Conservation (phyloP, 495 filamentous ascomycete species). For the Talaromyces borbonicus region DNA sequence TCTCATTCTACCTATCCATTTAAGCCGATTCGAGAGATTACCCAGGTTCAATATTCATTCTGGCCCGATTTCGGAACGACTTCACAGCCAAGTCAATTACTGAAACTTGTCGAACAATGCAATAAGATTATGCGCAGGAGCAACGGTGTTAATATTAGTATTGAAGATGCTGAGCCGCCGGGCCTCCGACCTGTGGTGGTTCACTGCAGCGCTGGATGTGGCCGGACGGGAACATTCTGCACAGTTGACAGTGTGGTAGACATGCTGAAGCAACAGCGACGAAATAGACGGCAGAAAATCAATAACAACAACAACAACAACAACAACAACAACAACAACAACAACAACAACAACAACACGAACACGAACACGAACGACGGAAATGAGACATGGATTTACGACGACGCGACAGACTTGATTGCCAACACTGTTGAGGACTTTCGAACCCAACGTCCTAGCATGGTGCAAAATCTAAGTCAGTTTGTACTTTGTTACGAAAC, state of each 20-base stretch:
- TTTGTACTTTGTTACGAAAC: constrained; percentile 97
- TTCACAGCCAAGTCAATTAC: constrained; percentile 74
- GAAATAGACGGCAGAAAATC: constrained; percentile 27
- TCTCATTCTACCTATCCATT: constrained; percentile 71
- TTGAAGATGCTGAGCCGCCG: constrained; percentile 44
- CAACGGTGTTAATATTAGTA: constrained; percentile 19
- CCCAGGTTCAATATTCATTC: constrained; percentile 83
- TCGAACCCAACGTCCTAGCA: constrained; percentile 76
- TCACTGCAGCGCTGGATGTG: constrained; percentile 93
- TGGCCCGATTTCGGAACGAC: constrained; percentile 98
- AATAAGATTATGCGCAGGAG: constrained; percentile 39
- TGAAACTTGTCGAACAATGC: constrained; percentile 79
- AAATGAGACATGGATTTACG: constrained; percentile 41
- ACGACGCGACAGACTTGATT: constrained; percentile 64
- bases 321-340: constrained; percentile 27
- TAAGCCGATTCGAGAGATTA: constrained; percentile 81
- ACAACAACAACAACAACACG: constrained; percentile 25
- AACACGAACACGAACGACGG: too few species aligned
- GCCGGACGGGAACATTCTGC: constrained; percentile 91
- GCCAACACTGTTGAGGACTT: constrained; percentile 84
- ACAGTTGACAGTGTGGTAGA: constrained; percentile 91
- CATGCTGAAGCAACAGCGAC: constrained; percentile 75
- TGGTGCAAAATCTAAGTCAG: constrained; percentile 93
- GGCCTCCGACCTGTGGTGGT: constrained; percentile 68
- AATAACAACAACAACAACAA: constrained; percentile 12